These are phyloP conservation scores for Tolypocladium tropicale DNA, from an alignment of 2,329 filamentous ascomycete genomes.

Conservation along the genomic window DNA sequence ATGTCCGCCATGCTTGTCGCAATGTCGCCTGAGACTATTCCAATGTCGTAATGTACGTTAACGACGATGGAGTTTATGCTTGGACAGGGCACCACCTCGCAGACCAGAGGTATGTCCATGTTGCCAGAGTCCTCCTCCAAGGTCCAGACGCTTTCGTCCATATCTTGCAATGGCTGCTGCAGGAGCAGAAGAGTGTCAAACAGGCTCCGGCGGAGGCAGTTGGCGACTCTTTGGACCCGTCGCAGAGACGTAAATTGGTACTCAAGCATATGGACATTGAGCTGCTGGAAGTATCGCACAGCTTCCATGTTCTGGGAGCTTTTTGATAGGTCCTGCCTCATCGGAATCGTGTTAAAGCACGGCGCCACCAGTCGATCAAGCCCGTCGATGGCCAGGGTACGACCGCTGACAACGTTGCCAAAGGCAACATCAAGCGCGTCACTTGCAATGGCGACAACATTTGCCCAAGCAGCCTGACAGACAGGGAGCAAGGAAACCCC, in stretches of 20 bases:
- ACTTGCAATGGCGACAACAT: conserved; percentile 47
- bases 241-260: conserved; percentile 70
- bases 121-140: conserved; percentile 45
- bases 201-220: conserved; percentile 37
- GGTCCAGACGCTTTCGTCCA: conserved; percentile 46
- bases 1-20: conserved; percentile 16
- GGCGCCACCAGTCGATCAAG: conserved; percentile 71
- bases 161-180: conserved; percentile 52
- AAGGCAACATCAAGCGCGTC: conserved; percentile 64
- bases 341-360: conserved; percentile 82
- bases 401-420: conserved; percentile 75
- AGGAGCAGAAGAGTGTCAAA: conserved; percentile 78
- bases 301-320: conserved; percentile 43
- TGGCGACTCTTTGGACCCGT: conserved; percentile 48
- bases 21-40: conserved; percentile 18
- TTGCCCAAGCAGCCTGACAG: conserved; percentile 64
- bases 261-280: conserved; percentile 51
- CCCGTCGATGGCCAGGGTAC: conserved; percentile 53
- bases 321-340: conserved; percentile 46
- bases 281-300: conserved; percentile 46
- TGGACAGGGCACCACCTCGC: conserved; percentile 56
- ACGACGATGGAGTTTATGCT: conserved; percentile 42
- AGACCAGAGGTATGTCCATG: conserved; percentile 70
- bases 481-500: conserved; percentile 55
- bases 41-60: conserved; percentile 52